Base-by-base conservation (phyloP, 2,329 filamentous ascomycete species). In the Apiospora aurea region DNA sequence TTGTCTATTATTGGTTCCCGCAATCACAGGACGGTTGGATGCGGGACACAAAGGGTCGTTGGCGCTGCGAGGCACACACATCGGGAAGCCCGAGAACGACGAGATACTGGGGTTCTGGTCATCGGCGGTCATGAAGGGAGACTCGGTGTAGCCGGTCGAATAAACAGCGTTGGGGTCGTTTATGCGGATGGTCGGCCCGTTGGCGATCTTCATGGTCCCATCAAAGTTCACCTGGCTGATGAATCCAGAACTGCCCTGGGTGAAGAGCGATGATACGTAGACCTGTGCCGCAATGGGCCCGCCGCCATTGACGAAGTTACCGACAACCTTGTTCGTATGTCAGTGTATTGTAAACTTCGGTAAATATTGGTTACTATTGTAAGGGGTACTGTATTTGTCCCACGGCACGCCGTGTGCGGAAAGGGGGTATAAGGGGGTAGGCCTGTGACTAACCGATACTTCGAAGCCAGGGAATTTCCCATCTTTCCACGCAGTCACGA, bases 41-140 rank as follows among this genome's bases (percentile, higher is more conserved):
- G 72, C 64, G 10, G 82, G 81, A 72, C 83, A 85, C 21, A 79
- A 77, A 0, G 76, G 69, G 57, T 83, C 81, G 46, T 75, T 77
- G 47, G 76, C 73, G 13, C 80, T 81, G 24, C 85, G 79, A 0
- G 84, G 85, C n/a, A 87, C 83, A 72, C 85, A 87, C 85, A 87
- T 86, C 4, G 85, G 85, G 70, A 86, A 87, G 1, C 85, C 85
- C 21, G 82, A 83, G 75, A 85, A 86, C 2, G 84, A 81, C 1
- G 80, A 81, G 67, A 87, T 80, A 64, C 81, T 83, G 0, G 85
- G 85, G 72, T 82, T 87, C 71, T 82, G 77, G 71, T 85, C 84
- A 73, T 87, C 85, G 1, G 83, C 83, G 0, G 83, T 83, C 77
- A 85, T 85, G 70, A 82, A 81, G 0, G 83, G 83, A 7, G 77